Evolutionary conservation across 106 monocot genomes (phyloP).

Genomic region (Vanilla planifolia): DNA sequence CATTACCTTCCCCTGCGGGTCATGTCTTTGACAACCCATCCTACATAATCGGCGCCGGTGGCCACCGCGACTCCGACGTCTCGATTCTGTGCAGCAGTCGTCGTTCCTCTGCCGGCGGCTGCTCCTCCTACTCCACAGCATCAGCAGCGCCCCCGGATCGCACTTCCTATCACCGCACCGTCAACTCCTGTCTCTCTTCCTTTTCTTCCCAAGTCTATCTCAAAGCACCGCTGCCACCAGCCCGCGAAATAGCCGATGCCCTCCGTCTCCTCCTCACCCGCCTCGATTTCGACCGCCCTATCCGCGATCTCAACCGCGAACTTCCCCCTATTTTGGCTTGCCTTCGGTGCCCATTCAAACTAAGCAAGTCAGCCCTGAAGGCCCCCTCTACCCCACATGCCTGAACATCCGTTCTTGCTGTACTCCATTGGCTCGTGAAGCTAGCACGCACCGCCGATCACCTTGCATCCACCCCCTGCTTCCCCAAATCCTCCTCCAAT

Average conservation of each 20-base stretch:
- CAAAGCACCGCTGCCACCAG: conserved; percentile 53
- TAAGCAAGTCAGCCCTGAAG: conserved; percentile 62
- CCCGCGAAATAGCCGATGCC: conserved; percentile 48
- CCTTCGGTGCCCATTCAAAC: conserved; percentile 58
- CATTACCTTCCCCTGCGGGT: background rate
- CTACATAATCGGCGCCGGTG: conserved; percentile 5
- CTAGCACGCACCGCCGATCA: conserved; percentile 36
- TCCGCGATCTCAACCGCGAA: conserved; percentile 37
- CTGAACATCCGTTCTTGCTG: conserved; percentile 64
- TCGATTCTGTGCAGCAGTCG: conserved; percentile 50
- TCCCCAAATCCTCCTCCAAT: background rate
- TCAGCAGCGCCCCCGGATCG: conserved; percentile 23
- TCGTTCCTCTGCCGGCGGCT: conserved; percentile 31
- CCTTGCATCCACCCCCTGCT: background rate
- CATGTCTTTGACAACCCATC: conserved; percentile 11
- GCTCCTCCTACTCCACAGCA: background rate
- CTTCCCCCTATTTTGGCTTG: conserved; percentile 29
- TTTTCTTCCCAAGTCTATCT: conserved; percentile 28
- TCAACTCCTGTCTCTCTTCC: conserved; percentile 65
- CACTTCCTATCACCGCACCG: conserved; percentile 34
- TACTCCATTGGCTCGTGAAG: conserved; percentile 70
- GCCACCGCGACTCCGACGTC: conserved; percentile 70
- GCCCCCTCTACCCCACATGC: conserved; percentile 85
- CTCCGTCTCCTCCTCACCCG: conserved; percentile 37
- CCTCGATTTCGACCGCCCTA: conserved; percentile 23